Conservation (phyloP, 352 stramenopile genomes). For the Phytophthora ohioensis region DNA sequence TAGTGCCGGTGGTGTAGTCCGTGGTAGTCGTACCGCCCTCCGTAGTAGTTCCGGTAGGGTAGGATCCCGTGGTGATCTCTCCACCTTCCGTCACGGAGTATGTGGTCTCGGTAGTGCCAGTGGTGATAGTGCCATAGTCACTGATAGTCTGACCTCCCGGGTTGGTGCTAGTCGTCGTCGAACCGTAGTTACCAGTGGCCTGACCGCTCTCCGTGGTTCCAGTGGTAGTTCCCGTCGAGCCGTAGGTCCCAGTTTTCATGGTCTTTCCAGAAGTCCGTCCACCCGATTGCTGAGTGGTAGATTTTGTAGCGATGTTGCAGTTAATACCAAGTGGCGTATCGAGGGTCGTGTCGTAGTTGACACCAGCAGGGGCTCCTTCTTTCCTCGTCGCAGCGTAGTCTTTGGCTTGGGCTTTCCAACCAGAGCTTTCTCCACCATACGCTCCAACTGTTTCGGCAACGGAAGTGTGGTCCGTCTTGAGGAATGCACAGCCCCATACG, state of each 20-base stretch:
- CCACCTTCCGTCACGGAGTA: background rate
- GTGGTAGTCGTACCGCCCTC: too few relatives aligned
- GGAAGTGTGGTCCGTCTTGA: constrained; percentile 13
- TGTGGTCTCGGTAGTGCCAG: background rate
- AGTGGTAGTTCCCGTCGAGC: background rate
- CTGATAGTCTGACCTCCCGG: too few relatives aligned
- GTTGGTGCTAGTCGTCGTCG: background rate
- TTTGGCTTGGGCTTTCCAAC: background rate
- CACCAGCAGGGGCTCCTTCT: background rate
- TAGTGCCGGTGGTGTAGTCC: background rate
- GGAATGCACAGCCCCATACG: constrained; percentile 31
- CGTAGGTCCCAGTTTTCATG: background rate
- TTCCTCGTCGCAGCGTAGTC: background rate
- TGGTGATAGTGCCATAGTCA: background rate
- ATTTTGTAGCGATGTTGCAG: background rate
- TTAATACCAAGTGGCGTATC: constrained; percentile 8
- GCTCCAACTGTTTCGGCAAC: background rate
- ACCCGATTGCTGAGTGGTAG: background rate
- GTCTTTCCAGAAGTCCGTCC: background rate
- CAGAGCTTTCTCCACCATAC: background rate
- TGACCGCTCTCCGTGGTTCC: background rate
- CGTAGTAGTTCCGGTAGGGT: background rate
- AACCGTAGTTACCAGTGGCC: background rate
- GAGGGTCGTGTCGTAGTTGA: background rate
- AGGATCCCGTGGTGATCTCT: background rate